Base-by-base conservation (phyloP, 1,284 basidiomycete species). In the Puccinia horiana region DNA sequence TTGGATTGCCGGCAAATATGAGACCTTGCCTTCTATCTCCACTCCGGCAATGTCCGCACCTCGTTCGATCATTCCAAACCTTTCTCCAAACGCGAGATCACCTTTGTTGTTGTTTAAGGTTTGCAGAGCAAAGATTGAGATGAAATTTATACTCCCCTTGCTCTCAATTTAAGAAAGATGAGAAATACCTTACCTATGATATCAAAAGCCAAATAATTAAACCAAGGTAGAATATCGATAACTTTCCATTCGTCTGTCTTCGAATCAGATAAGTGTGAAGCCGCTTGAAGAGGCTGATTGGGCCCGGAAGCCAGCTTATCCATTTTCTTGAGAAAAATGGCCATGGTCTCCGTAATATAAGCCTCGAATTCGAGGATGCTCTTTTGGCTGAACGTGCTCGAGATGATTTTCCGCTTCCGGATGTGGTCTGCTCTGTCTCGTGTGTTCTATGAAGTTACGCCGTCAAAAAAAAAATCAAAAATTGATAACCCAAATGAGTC, bases 41-140 rank as follows among this genome's bases (percentile, higher is more conserved):
- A 91, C 92, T 9, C 91, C 89, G 0, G 93, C 94, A 16, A 91
- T 90, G 86, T 95, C 94, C 82, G 90, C 90, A 54, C 90, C 92
- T 6, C 91, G 90, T 78, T 91, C 86, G 82, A 97, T 89, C 95
- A 97, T 97, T 42, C 94, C 94, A 84, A 97, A 96, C 0, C 95
- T 92, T 16, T 90, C 90, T 14, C 94, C 94, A 84, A 95, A 95
- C 0, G 93, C 93, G 37, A 90, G 85, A 26, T 83, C 84, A 63
- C 85, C 86, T 82, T 23, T 67, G 6, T 35, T 35, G 61, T 65
- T 67, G 61, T 1, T 65, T 40, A 16, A 23, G 14, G 26, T 85
- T 86, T n/a, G 85, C 83, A 83, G 84, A 74, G 61, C 5, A 84
- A 12, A 26, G n/a, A 54, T 26, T 69, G 23, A 44, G 40, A 8